Conservation (phyloP, 345 rosid genomes). For the Melaleuca alternifolia region DNA sequence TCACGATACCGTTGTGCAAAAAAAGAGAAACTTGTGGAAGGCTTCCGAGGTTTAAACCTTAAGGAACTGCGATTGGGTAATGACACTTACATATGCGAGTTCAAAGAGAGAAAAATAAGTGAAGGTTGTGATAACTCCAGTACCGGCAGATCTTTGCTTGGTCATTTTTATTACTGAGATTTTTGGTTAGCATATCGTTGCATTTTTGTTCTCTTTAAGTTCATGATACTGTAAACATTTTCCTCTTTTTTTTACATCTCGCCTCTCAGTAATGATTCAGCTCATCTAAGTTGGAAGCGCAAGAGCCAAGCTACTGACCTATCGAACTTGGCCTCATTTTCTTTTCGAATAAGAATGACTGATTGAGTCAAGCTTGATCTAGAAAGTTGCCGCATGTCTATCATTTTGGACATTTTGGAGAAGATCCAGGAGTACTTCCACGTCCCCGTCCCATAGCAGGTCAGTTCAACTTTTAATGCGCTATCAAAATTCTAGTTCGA, state of each 20-base stretch:
- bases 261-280: not conserved
- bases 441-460: no score
- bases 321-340: no score
- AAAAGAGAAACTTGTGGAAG: not conserved
- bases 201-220: not conserved
- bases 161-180: not conserved
- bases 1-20: not conserved
- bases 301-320: no score
- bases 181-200: not conserved
- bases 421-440: no score
- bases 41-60: not conserved
- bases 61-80: not conserved
- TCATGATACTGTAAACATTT: not conserved
- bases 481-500: no score
- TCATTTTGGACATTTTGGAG: no score
- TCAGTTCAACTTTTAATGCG: no score
- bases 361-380: no score
- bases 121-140: not conserved
- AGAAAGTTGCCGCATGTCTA: no score
- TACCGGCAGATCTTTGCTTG: not conserved
- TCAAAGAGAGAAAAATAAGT: not conserved
- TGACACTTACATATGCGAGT: not conserved
- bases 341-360: no score
- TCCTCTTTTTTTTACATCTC: not conserved
- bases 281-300: not conserved